Evolutionary conservation across 164 flowering plant genomes (phyloP), one percentile per base, ranked within the genome.

Genomic region (Macadamia integrifolia): DNA sequence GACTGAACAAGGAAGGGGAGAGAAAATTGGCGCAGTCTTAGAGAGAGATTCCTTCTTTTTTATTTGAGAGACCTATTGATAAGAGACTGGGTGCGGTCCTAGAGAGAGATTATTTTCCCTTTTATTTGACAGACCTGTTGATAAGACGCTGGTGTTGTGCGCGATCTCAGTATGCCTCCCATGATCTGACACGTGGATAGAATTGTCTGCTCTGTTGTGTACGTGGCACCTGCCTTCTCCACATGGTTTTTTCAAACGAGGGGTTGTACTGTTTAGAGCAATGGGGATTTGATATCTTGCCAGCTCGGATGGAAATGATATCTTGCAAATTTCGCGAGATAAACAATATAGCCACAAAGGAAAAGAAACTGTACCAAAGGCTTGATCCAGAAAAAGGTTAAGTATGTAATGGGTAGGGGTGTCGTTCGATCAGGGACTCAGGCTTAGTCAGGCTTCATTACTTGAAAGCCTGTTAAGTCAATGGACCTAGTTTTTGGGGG

Each of bases 161-260:
- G 97, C 87, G 83, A 91, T 88, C 97, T 80, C 71, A 60, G 69
- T 46, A 65, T 46, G 66, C 94, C 89, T 83, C 31, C 83, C 74
- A 74, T 1, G 10, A 59, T 0, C 1, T 61, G 91, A 74, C 97
- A 91, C 82, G 88, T 91, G 88, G 85, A 80, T 2, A 15, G 28
- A 30, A 32, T 77, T 72, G 83, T 35, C 59, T 58, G 56, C 23
- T 55, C 2, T 8, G 77, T 15, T 65, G 66, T 44, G 29, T 72
- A 66, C 84, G 81, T 88, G 97, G 86, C 82, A 15, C 1, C 56
- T 52, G 43, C 17, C 7, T 5, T 68, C 9, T 74, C 89, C 95
- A 87, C 91, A 89, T 46, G 80, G 67, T 83, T n/a, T 46, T 14
- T 6, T 3, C 5, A 28, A n/a, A 52, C 29, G 6, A 60, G 14